Conservation (phyloP, 768 basidiomycete species). For the Agrocybe chaxingu region DNA sequence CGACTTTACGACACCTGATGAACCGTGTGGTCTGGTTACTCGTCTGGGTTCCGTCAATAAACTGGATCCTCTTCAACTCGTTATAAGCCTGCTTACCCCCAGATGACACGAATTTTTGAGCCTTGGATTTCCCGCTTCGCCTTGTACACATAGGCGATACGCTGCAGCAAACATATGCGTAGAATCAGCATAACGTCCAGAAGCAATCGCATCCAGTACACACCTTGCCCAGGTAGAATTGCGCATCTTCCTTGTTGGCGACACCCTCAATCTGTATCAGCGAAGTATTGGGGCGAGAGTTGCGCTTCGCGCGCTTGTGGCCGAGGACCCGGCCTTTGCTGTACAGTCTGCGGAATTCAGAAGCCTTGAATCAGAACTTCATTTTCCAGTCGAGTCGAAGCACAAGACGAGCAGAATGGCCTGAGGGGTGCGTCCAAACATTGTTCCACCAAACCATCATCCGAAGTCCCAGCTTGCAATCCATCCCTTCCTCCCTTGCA, state of each 20-base stretch:
- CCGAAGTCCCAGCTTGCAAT: constrained; percentile 30
- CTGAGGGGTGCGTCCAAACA: constrained; percentile 1
- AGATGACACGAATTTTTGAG: constrained; percentile 95
- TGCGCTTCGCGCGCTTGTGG: constrained; percentile 98
- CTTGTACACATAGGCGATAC: constrained; percentile 97
- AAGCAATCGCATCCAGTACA: constrained; percentile 17
- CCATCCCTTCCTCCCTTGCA: constrained; percentile 36
- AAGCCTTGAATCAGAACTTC: constrained; percentile 4
- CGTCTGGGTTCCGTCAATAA: constrained; percentile 45
- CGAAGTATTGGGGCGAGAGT: constrained; percentile 93
- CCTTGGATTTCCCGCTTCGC: constrained; percentile 94
- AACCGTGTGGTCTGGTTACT: constrained; percentile 91
- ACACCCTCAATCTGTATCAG: constrained; percentile 98
- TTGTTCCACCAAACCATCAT: constrained; percentile 21
- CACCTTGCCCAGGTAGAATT: constrained; percentile 99
- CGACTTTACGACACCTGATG: constrained; percentile 92
- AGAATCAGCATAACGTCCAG: not conserved
- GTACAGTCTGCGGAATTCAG: constrained; percentile 67
- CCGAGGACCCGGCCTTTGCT: constrained; percentile 95
- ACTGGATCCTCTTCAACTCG: not conserved
- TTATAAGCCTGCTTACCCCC: constrained; percentile 65
- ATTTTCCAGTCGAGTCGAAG: not conserved
- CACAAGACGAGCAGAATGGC: not conserved
- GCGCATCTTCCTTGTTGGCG: constrained; percentile 86
- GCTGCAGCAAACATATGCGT: constrained; percentile 40